Percentiles rank a stretch among this genome's conserved stretches.
These are phyloP conservation scores for sunflower (Helianthus annuus) DNA, from an alignment of 129 eudicot genomes.

Conservation along the genomic window HanXRQr2.0-SUNRISE NC_035440.2:142265439-142265938, in stretches of 20 bases:
- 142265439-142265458: no score
- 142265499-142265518: no score
- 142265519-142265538: no score
- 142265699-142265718: constrained; percentile 39
- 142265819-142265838: constrained; percentile 79
- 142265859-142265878: background rate
- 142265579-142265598: no score
- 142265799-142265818: constrained; percentile 61
- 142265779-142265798: constrained; percentile 55
- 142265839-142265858: constrained; percentile 50
- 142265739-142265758: constrained; percentile 54
- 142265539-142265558: no score
- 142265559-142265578: no score
- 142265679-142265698: background rate
- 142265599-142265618: no score
- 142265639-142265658: background rate
- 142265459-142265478: no score
- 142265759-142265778: constrained; percentile 56
- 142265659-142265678: background rate
- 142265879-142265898: background rate
- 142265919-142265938: no score
- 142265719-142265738: constrained; percentile 59
- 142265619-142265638: no score
- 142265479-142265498: no score
- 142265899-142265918: no score